Evolutionary conservation across 2,329 filamentous ascomycete genomes (phyloP).

Genomic region (Dactylellina sp.): DNA sequence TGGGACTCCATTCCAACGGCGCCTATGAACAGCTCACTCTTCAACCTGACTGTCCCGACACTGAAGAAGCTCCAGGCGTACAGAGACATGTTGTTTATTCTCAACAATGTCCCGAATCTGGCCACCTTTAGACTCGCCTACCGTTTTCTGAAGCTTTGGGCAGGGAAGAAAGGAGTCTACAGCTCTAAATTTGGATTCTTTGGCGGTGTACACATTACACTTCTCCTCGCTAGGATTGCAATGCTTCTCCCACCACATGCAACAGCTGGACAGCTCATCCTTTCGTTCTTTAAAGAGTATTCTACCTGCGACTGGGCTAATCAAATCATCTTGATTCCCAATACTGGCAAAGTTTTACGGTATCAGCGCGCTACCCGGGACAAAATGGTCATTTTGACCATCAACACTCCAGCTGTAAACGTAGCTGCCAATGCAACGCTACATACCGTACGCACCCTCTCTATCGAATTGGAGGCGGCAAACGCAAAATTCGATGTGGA

Average conservation of each 20-base stretch:
- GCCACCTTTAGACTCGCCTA: constrained; percentile 71
- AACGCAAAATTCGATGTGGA: constrained; percentile 63
- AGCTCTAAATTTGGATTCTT: constrained; percentile 75
- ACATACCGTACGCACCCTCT: constrained; percentile 68
- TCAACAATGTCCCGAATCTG: constrained; percentile 71
- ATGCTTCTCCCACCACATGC: constrained; percentile 66
- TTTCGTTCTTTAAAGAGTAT: constrained; percentile 74
- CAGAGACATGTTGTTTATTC: constrained; percentile 73
- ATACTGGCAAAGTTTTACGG: constrained; percentile 65
- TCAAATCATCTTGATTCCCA: constrained; percentile 71
- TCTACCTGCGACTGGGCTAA: constrained; percentile 71
- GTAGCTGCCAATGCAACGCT: constrained; percentile 69
- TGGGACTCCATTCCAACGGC: constrained; percentile 64
- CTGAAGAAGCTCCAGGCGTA: constrained; percentile 74
- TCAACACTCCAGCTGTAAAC: constrained; percentile 73
- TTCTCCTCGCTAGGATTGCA: constrained; percentile 72
- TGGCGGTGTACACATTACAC: constrained; percentile 73
- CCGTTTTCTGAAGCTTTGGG: constrained; percentile 73
- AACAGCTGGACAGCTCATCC: constrained; percentile 69
- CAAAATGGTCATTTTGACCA: constrained; percentile 73
- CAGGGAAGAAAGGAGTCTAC: constrained; percentile 73
- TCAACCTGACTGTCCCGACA: constrained; percentile 70
- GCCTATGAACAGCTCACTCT: constrained; percentile 68
- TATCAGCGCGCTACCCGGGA: constrained; percentile 72
- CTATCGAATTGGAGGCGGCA: constrained; percentile 68